These are phyloP conservation scores for Zygosaccharomyces sapae DNA, from an alignment of 1,139 yeast genomes.

Conservation along the genomic window DNA sequence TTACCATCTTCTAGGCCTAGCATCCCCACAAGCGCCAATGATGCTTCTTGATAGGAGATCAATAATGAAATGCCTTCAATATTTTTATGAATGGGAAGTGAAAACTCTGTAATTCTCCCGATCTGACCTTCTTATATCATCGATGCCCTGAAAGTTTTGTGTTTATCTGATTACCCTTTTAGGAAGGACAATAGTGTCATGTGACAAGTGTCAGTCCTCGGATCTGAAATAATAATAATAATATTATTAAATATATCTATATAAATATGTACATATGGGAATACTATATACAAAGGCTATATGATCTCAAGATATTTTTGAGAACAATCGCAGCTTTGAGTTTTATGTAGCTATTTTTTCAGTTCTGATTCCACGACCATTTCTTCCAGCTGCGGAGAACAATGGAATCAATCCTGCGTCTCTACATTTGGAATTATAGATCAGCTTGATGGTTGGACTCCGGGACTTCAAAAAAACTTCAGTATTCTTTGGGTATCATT, in stretches of 20 bases:
- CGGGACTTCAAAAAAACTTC: too few relatives aligned
- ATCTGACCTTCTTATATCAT: slow-evolving; percentile 1
- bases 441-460: too few relatives aligned
- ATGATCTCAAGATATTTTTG: too few relatives aligned
- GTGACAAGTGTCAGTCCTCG: not conserved
- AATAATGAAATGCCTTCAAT: not conserved
- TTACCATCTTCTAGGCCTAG: slow-evolving; percentile 2
- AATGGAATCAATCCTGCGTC: too few relatives aligned
- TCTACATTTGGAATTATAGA: too few relatives aligned
- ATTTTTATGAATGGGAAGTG: not conserved
- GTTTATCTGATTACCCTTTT: slow-evolving; percentile 4
- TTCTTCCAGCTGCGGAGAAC: too few relatives aligned
- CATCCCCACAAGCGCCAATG: not conserved
- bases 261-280: not conserved
- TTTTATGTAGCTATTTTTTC: too few relatives aligned
- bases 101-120: not conserved
- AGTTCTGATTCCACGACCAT: too few relatives aligned
- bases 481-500: not conserved
- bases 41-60: not conserved
- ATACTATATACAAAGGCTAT: not conserved
- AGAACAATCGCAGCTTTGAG: too few relatives aligned
- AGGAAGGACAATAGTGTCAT: not conserved
- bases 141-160: slow-evolving; percentile 2
- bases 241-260: not conserved
- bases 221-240: not conserved